phyloP scores from a whole-genome alignment of 768 basidiomycete genomes.

The Naematelia encephala region DNA sequence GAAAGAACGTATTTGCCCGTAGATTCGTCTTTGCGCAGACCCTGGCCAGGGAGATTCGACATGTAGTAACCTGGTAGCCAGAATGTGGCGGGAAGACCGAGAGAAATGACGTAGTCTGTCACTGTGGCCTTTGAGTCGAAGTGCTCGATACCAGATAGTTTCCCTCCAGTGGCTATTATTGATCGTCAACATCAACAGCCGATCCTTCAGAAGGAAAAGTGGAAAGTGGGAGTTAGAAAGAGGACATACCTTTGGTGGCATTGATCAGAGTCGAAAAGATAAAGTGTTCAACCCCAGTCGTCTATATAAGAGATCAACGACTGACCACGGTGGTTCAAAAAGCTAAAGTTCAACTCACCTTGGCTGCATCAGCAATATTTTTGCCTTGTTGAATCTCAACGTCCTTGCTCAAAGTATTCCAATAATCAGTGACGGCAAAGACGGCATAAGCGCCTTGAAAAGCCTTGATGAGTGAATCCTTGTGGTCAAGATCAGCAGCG shows the following conservation, averaged over 20 bases:
- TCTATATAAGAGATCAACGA: conserved; percentile 13
- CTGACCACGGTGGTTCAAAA: no score
- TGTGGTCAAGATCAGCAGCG: conserved; percentile 27
- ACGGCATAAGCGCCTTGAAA: conserved; percentile 36
- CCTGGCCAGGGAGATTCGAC: conserved; percentile 17
- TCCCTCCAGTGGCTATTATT: conserved; percentile 21
- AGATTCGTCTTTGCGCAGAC: conserved; percentile 14
- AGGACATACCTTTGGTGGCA: conserved; percentile 18
- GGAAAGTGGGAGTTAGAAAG: not conserved
- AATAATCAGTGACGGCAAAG: conserved; percentile 33
- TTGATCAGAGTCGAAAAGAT: conserved; percentile 16
- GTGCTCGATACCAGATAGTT: conserved; percentile 24
- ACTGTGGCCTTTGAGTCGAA: conserved; percentile 31
- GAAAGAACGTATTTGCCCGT: conserved; percentile 22
- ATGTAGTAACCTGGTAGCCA: conserved; percentile 26
- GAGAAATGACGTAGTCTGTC: conserved; percentile 18
- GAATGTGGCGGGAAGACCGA: conserved; percentile 19
- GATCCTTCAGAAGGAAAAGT: conserved; percentile 1
- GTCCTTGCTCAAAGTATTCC: conserved; percentile 10
- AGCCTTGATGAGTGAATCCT: conserved; percentile 22
- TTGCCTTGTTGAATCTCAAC: conserved; percentile 27
- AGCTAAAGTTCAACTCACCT: conserved; percentile 14
- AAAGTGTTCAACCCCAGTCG: conserved; percentile 17
- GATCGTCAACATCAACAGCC: not conserved
- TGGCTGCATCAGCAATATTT: conserved; percentile 29